Base-by-base conservation (phyloP, 345 rosid species). In the Toxicodendron radicans region DNA sequence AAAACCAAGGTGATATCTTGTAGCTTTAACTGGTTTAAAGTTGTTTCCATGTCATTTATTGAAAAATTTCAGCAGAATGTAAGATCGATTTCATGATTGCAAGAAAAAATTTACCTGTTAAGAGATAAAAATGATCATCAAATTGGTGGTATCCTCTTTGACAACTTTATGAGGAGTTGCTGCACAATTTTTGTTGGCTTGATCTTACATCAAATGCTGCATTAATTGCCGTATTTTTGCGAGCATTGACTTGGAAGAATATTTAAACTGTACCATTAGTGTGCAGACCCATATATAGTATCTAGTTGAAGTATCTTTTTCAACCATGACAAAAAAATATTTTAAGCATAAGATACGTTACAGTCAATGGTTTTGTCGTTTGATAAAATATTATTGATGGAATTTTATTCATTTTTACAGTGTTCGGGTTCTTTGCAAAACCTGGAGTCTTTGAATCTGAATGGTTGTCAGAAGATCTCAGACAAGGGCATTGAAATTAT, bases 391-490 rank as follows among this genome's bases (percentile, higher is more conserved):
- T 59, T 67, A 54, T 52, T 77, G 59, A 54, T 46, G 49, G n/a
- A 58, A 57, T 73, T 43, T 59, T 77, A 52, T 71, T 35, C 70
- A 33, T 33, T 75, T 79, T 72, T 60, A 30, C 90, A 95, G 97
- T 83, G 66, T 74, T 70, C 18, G 8, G 82, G 78, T 62, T 83
- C 90, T 64, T 92, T 95, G 73, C 78, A 74, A 75, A 73, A 83
- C 68, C 81, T 95, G 80, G 94, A 95, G 77, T 83, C 82, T 64
- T 84, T 95, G 77, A 95, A 95, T 77, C 83, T 95, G 76, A 95
- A 95, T 75, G 97, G 89, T 52, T 92, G 99, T 86, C 99, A 92
- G 81, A 95, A 95, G 91, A 89, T 92, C 64, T 88, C 97, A 4
- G 99, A 95, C 87, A 84, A 74, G 14, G 99, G 97, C 75, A 80